phyloP scores from a whole-genome alignment of 257 asterid genomes.

The Verbascum thapsus region DNA sequence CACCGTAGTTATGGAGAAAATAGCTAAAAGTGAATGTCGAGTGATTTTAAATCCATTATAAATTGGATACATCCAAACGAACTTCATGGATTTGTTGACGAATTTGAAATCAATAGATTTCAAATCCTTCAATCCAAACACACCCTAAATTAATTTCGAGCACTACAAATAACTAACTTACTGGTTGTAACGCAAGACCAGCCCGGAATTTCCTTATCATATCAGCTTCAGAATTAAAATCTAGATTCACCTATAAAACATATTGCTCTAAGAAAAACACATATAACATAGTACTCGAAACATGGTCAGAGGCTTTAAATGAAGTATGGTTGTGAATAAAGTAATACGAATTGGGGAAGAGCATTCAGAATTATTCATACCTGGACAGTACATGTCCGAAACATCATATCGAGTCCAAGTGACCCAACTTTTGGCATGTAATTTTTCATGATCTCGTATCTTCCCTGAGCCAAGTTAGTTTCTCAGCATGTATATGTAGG shows the following conservation, averaged over 20 bases:
- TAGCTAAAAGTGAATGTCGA: too few relatives aligned
- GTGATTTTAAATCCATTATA: too few relatives aligned
- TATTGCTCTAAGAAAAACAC: slow-evolving; percentile 19
- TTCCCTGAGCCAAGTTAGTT: slow-evolving; percentile 65
- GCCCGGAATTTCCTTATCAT: slow-evolving; percentile 96
- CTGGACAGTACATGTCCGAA: slow-evolving; percentile 96
- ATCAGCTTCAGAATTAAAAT: slow-evolving; percentile 93
- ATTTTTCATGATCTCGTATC: slow-evolving; percentile 85
- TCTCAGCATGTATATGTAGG: slow-evolving; percentile 36
- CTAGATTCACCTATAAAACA: slow-evolving; percentile 82
- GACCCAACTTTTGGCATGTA: slow-evolving; percentile 99
- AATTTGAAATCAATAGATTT: slow-evolving; percentile 95
- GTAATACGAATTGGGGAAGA: background rate
- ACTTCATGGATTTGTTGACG: too few relatives aligned
- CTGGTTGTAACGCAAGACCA: slow-evolving; percentile 96
- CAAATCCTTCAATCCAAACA: slow-evolving; percentile 42
- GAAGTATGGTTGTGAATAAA: slow-evolving; percentile 1
- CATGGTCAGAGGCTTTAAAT: slow-evolving; percentile 8
- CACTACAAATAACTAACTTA: slow-evolving; percentile 45
- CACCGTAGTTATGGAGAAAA: too few relatives aligned
- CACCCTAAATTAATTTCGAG: slow-evolving; percentile 19
- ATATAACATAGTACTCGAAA: background rate
- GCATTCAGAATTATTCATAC: slow-evolving; percentile 35
- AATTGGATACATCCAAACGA: too few relatives aligned
- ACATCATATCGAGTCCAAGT: slow-evolving; percentile 97